Percentiles rank a stretch among this genome's conserved stretches.
Evolutionary conservation across 495 filamentous ascomycete genomes (phyloP).

Genomic region (Glarea lozoyensis): DNA sequence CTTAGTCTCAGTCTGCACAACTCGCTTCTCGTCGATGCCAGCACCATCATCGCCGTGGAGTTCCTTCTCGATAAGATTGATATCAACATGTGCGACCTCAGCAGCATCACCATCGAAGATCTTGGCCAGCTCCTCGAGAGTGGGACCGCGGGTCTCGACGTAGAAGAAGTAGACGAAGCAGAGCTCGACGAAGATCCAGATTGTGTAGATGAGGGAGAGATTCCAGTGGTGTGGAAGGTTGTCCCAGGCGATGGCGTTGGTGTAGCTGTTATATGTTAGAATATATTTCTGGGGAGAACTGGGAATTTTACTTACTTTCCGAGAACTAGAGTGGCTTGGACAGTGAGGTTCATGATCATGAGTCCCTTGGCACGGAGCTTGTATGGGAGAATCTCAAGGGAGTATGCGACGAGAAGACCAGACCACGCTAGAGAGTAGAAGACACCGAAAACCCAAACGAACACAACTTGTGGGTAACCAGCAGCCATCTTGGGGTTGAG

Average conservation of each 20-base stretch:
- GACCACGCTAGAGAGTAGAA: slow-evolving; percentile 30
- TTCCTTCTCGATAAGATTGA: slow-evolving; percentile 16
- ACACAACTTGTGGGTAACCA: slow-evolving; percentile 18
- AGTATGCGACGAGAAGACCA: slow-evolving; percentile 29
- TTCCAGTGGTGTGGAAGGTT: slow-evolving; percentile 47
- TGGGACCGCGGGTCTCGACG: slow-evolving; percentile 55
- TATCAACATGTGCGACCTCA: slow-evolving; percentile 41
- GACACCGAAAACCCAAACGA: slow-evolving; percentile 38
- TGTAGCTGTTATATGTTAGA: slow-evolving; percentile 35
- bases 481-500: slow-evolving; percentile 21
- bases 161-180: slow-evolving; percentile 56
- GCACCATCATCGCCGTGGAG: slow-evolving; percentile 20
- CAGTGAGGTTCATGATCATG: slow-evolving; percentile 33
- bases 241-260: slow-evolving; percentile 53
- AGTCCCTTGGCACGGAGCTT: slow-evolving; percentile 26
- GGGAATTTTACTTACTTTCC: slow-evolving; percentile 31
- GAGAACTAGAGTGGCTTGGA: slow-evolving; percentile 51
- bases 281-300: neutral
- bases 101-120: slow-evolving; percentile 28
- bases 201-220: slow-evolving; percentile 54
- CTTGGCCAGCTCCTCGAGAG: slow-evolving; percentile 51
- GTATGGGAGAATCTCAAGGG: slow-evolving; percentile 31
- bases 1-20: neutral
- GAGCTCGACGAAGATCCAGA: slow-evolving; percentile 50
- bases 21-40: neutral